Evolutionary conservation across 352 stramenopile genomes (phyloP).

Genomic region (Globisporangium abappressorium): DNA sequence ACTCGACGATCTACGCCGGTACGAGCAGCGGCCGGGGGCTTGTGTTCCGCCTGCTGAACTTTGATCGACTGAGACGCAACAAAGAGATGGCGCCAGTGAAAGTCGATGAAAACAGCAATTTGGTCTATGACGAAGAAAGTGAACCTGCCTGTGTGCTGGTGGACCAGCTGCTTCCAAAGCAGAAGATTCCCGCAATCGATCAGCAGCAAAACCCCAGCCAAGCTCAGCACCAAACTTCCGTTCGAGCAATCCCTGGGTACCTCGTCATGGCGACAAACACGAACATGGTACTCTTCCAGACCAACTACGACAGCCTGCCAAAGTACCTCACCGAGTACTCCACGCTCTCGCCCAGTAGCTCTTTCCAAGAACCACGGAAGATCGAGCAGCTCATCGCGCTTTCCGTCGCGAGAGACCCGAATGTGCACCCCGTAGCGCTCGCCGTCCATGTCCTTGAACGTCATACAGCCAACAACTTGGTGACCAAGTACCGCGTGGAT

Average conservation of each 20-base stretch:
- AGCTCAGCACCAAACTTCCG: constrained; percentile 2
- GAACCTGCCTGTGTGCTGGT: constrained; percentile 13
- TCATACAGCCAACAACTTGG: neutral
- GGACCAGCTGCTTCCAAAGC: constrained; percentile 4
- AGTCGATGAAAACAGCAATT: neutral
- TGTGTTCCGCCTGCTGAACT: constrained; percentile 28
- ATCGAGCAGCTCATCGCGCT: neutral
- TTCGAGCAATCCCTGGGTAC: constrained; percentile 25
- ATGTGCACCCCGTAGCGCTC: constrained; percentile 10
- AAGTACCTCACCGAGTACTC: constrained; percentile 24
- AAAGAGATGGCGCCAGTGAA: neutral
- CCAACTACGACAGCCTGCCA: constrained; percentile 8
- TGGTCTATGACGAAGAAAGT: neutral
- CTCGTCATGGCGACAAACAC: constrained; percentile 18
- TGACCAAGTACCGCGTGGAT: constrained; percentile 19
- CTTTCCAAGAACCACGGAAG: no score
- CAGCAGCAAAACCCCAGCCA: neutral
- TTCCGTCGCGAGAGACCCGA: constrained; percentile 16
- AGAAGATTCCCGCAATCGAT: neutral
- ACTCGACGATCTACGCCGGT: constrained; percentile 26
- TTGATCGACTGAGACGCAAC: constrained; percentile 17
- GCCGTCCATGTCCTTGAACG: constrained; percentile 9
- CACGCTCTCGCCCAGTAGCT: neutral
- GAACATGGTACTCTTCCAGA: constrained; percentile 29
- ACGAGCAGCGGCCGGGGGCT: constrained; percentile 27